Conservation (phyloP, 371 early-diverging fungal genomes). For the Conidiobolus incongruus region DNA sequence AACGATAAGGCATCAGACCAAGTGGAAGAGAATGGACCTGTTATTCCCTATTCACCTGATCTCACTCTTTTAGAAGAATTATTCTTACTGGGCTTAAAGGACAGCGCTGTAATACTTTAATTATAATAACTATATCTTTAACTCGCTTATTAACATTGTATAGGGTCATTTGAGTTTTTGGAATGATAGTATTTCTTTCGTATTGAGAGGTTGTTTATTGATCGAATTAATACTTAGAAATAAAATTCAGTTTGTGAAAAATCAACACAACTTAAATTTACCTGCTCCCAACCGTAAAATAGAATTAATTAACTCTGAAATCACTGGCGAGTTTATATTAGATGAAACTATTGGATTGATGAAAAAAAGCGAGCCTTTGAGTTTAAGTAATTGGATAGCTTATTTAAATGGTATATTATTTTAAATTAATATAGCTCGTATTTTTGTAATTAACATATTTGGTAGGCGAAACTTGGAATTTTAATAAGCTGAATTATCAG, state of each 20-base stretch:
- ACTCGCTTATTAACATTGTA: background rate
- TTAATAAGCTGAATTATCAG: constrained; percentile 87
- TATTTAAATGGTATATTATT: constrained; percentile 61
- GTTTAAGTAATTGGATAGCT: constrained; percentile 86
- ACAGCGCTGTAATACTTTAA: constrained; percentile 42
- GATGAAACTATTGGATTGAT: constrained; percentile 85
- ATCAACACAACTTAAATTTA: constrained; percentile 56
- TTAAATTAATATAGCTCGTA: background rate
- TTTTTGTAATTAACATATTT: background rate
- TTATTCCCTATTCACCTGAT: constrained; percentile 14
- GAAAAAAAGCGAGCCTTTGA: constrained; percentile 40
- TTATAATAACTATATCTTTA: background rate
- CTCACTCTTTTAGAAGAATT: constrained; percentile 89
- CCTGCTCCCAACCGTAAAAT: constrained; percentile 40
- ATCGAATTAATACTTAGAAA: constrained; percentile 84
- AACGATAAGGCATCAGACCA: too few relatives aligned
- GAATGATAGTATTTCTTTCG: constrained; percentile 95
- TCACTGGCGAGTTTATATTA: constrained; percentile 85
- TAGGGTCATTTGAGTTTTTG: constrained; percentile 90
- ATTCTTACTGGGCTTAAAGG: constrained; percentile 79
- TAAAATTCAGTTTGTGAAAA: constrained; percentile 69
- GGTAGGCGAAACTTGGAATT: constrained; percentile 94
- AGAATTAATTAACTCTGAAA: constrained; percentile 54
- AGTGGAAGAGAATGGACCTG: too few relatives aligned
- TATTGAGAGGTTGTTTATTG: constrained; percentile 80